Conservation (phyloP, 768 basidiomycete species). For the Neoboletus magnificus region DNA sequence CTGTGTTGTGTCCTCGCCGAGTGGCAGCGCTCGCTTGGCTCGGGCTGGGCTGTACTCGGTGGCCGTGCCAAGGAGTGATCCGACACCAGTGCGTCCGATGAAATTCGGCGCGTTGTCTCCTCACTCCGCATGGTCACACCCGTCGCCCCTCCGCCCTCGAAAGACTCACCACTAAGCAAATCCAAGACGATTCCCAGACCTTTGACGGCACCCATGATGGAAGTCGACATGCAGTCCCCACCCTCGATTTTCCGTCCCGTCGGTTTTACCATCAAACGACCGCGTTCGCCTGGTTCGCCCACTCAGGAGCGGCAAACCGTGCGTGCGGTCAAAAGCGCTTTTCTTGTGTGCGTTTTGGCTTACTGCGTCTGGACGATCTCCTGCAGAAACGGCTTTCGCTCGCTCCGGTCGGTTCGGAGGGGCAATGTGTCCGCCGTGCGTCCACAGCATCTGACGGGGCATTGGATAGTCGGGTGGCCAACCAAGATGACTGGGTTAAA, state of each 20-base stretch:
- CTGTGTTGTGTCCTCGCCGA: background rate
- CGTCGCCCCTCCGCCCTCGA: background rate
- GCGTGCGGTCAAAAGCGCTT: background rate
- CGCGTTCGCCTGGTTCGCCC: slow-evolving; percentile 55
- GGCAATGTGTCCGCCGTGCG: slow-evolving; percentile 30
- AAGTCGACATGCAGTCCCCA: slow-evolving; percentile 52
- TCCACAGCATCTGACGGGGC: slow-evolving; percentile 19
- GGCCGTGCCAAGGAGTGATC: slow-evolving; percentile 4
- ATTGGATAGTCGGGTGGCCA: slow-evolving; percentile 32
- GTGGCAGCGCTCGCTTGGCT: background rate
- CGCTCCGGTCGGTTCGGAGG: slow-evolving; percentile 29
- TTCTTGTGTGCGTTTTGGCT: background rate
- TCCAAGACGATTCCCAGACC: background rate
- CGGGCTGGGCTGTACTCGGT: background rate
- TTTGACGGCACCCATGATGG: slow-evolving; percentile 39
- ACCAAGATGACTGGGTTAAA: slow-evolving; percentile 72
- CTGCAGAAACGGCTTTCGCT: slow-evolving; percentile 59
- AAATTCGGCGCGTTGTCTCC: slow-evolving; percentile 1
- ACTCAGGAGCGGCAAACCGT: slow-evolving; percentile 57
- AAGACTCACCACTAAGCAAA: background rate
- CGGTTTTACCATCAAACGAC: slow-evolving; percentile 44
- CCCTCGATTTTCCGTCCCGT: slow-evolving; percentile 38
- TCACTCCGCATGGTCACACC: background rate
- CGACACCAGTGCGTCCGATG: background rate
- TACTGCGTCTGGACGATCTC: background rate